phyloP scores from a whole-genome alignment of 2,329 filamentous ascomycete genomes.

The Hypocreales sp. region DNA sequence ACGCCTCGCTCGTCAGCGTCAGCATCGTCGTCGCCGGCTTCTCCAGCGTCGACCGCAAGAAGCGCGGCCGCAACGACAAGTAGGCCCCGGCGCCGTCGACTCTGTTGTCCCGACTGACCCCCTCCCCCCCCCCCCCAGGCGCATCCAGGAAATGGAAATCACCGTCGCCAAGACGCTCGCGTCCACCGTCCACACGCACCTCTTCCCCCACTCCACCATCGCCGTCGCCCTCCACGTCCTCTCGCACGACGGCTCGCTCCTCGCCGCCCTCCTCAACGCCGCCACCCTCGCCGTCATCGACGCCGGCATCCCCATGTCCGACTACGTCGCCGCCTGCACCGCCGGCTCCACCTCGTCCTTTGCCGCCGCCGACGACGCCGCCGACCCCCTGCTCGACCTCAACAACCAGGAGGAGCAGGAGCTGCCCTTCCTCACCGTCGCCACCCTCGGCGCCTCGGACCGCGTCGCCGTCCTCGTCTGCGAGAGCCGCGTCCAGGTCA shows the following conservation, averaged over 20 bases:
- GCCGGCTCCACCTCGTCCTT: slow-evolving; percentile 63
- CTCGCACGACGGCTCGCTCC: slow-evolving; percentile 75
- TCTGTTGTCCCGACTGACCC: too few species aligned
- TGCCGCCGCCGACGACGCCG: slow-evolving; percentile 46
- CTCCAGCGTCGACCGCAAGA: slow-evolving; percentile 71
- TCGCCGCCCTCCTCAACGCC: slow-evolving; percentile 83
- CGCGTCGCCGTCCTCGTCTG: slow-evolving; percentile 67
- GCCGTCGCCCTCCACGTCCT: slow-evolving; percentile 74
- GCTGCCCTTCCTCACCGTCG: slow-evolving; percentile 76
- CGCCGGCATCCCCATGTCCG: slow-evolving; percentile 87
- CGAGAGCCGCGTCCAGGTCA: slow-evolving; percentile 76
- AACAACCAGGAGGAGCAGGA: slow-evolving; percentile 75
- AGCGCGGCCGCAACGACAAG: slow-evolving; percentile 63
- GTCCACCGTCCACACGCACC: slow-evolving; percentile 64
- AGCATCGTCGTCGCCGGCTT: slow-evolving; percentile 81
- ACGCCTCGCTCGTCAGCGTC: slow-evolving; percentile 50
- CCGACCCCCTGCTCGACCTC: slow-evolving; percentile 67
- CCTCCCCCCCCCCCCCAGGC: slow-evolving; percentile 28
- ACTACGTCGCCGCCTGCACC: slow-evolving; percentile 80
- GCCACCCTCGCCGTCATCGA: slow-evolving; percentile 84
- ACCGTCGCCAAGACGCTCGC: slow-evolving; percentile 67
- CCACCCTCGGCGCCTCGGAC: slow-evolving; percentile 58
- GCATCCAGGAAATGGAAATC: slow-evolving; percentile 65
- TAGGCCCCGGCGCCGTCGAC: too few species aligned
- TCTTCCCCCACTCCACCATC: slow-evolving; percentile 82